Evolutionary conservation across 495 filamentous ascomycete genomes (phyloP).

Genomic region (Lasiosphaeriaceae sp.): DNA sequence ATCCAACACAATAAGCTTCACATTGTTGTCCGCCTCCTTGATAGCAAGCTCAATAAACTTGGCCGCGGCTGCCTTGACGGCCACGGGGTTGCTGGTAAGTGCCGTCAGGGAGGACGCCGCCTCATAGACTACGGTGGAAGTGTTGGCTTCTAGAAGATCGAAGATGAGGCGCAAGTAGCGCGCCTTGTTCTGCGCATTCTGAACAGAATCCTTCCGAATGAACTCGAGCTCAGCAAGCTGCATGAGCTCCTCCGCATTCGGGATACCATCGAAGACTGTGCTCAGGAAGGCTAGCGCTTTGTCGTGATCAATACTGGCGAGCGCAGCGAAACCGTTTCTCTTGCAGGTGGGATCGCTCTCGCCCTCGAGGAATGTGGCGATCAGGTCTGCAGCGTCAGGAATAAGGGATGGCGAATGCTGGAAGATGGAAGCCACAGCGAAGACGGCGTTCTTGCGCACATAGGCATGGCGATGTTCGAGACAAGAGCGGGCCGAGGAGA

Average conservation of each 20-base stretch:
- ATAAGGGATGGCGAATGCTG: slow-evolving; percentile 88
- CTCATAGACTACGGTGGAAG: slow-evolving; percentile 95
- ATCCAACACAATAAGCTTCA: slow-evolving; percentile 96
- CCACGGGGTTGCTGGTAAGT: slow-evolving; percentile 93
- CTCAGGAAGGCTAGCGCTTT: slow-evolving; percentile 87
- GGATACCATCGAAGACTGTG: slow-evolving; percentile 88
- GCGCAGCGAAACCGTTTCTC: slow-evolving; percentile 92
- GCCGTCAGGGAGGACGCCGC: slow-evolving; percentile 96
- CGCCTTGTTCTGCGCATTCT: slow-evolving; percentile 92
- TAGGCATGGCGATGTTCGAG: slow-evolving; percentile 96
- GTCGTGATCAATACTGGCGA: slow-evolving; percentile 87
- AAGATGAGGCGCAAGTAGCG: slow-evolving; percentile 93
- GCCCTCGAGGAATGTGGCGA: slow-evolving; percentile 81
- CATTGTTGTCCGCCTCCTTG: slow-evolving; percentile 97
- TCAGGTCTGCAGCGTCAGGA: slow-evolving; percentile 90
- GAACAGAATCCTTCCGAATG: slow-evolving; percentile 93
- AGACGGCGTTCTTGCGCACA: slow-evolving; percentile 96
- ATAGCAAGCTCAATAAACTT: slow-evolving; percentile 98
- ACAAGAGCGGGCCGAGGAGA: slow-evolving; percentile 86
- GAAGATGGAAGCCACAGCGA: slow-evolving; percentile 89
- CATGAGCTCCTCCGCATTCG: slow-evolving; percentile 88
- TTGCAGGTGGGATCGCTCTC: slow-evolving; percentile 97
- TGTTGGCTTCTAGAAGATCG: slow-evolving; percentile 87
- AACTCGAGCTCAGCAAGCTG: slow-evolving; percentile 95
- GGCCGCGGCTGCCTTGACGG: slow-evolving; percentile 90